Conservation (phyloP, 805 yeast genomes). For the Vanderwaltozyma tropicalis region DNA sequence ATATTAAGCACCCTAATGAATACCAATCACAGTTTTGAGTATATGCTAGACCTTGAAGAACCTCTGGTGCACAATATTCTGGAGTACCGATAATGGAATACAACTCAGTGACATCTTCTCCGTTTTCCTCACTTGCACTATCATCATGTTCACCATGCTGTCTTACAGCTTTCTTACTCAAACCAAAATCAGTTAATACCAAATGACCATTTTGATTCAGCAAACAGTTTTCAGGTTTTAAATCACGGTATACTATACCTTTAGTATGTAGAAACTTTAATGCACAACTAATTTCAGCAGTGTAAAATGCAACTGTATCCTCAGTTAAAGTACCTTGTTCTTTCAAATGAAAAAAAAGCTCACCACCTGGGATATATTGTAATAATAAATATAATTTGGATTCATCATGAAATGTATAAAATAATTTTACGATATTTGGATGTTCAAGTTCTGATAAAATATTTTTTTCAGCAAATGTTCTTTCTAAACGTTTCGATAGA, state of each 20-base stretch:
- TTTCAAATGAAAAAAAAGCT: conserved; percentile 42
- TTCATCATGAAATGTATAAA: conserved; percentile 74
- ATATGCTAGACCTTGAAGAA: conserved; percentile 65
- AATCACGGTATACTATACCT: conserved; percentile 79
- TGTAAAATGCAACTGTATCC: conserved; percentile 61
- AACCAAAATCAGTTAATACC: conserved; percentile 78
- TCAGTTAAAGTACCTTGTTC: conserved; percentile 40
- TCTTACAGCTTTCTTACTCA: conserved; percentile 35
- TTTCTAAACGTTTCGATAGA: conserved; percentile 44
- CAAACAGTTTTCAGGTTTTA: conserved; percentile 83
- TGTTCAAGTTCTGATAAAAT: conserved; percentile 63
- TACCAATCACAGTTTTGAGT: conserved; percentile 84
- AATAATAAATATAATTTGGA: conserved; percentile 63
- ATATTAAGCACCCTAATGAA: conserved; percentile 77
- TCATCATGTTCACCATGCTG: conserved; percentile 5
- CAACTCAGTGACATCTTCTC: conserved; percentile 26
- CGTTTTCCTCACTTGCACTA: conserved; percentile 3
- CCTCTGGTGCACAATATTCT: conserved; percentile 73
- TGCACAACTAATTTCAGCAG: conserved; percentile 75
- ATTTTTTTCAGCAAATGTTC: conserved; percentile 72
- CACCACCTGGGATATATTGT: conserved; percentile 87
- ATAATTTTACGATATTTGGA: conserved; percentile 72
- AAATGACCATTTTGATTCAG: conserved; percentile 63
- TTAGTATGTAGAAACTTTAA: conserved; percentile 62
- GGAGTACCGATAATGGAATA: conserved; percentile 37